phyloP scores from a whole-genome alignment of 106 monocot species.

The Agapanthus africanus region DNA sequence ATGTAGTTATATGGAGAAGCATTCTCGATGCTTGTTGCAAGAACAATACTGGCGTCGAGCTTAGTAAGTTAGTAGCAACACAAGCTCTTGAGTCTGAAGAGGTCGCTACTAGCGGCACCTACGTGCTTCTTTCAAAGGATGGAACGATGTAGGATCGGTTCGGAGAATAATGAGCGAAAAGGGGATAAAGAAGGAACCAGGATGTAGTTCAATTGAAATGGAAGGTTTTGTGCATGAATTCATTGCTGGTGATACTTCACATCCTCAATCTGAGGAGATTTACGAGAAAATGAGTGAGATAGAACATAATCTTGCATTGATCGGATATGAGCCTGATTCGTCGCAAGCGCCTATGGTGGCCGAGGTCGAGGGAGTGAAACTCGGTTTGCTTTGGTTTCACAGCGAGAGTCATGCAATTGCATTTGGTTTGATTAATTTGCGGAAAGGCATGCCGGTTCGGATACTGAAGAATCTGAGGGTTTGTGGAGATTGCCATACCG shows the following conservation, averaged over 20 bases:
- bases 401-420: constrained; percentile 72
- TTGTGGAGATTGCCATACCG: constrained; percentile 61
- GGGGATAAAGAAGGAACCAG: constrained; percentile 64
- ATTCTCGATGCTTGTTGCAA: constrained; percentile 68
- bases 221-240: constrained; percentile 61
- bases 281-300: constrained; percentile 39
- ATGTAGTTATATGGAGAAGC: constrained; percentile 72
- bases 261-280: constrained; percentile 38
- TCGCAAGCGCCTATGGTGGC: constrained; percentile 44
- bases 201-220: constrained; percentile 68
- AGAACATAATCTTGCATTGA: constrained; percentile 15
- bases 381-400: constrained; percentile 34
- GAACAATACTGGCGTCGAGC: constrained; percentile 18
- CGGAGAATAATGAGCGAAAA: constrained; percentile 50
- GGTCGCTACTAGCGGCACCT: constrained; percentile 32
- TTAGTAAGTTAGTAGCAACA: constrained; percentile 34
- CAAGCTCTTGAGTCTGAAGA: constrained; percentile 35
- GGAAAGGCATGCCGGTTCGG: constrained; percentile 33
- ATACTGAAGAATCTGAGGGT: constrained; percentile 71
- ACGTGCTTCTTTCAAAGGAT: constrained; percentile 55
- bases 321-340: constrained; percentile 42
- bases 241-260: constrained; percentile 56
- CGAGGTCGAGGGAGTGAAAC: constrained; percentile 20
- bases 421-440: constrained; percentile 41
- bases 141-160: constrained; percentile 57